phyloP scores from a whole-genome alignment of 2,329 filamentous ascomycete species.

The Sarocladiaceae sp. region DNA sequence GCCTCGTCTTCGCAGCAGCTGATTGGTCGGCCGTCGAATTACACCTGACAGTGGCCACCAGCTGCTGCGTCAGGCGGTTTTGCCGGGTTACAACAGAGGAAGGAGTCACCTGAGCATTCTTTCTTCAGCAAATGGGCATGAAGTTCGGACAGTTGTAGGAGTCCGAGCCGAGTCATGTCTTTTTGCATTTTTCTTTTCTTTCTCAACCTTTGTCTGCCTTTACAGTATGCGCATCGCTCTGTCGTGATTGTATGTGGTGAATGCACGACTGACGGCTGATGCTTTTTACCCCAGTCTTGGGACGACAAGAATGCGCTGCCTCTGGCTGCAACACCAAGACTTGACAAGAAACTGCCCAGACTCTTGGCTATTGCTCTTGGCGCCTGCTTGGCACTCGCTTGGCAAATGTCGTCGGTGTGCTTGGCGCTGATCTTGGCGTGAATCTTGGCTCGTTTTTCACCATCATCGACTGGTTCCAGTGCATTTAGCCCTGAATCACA shows the following conservation, averaged over 20 bases:
- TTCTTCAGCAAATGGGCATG: neutral
- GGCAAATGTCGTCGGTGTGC: neutral
- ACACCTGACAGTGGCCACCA: slow-evolving; percentile 3
- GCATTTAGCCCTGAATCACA: neutral
- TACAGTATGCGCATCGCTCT: neutral
- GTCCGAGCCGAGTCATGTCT: slow-evolving; percentile 2
- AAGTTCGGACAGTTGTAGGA: neutral
- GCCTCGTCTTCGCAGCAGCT: neutral
- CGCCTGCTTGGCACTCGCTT: neutral
- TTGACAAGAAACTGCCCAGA: slow-evolving; percentile 8
- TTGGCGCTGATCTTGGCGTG: slow-evolving; percentile 4
- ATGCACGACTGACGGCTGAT: neutral
- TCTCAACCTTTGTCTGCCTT: neutral
- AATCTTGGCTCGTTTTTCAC: neutral
- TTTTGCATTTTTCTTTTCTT: neutral
- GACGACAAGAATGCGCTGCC: neutral
- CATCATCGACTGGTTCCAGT: neutral
- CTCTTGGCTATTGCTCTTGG: neutral
- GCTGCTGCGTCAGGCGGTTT: slow-evolving; percentile 4
- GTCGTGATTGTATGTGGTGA: neutral
- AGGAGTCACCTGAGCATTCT: slow-evolving; percentile 5
- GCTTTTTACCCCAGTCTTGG: neutral
- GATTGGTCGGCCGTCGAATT: neutral
- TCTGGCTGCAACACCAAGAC: neutral
- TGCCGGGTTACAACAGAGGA: neutral